Base-by-base conservation (phyloP, 768 basidiomycete genomes). In the Cystofilobasidium macerans region DNA sequence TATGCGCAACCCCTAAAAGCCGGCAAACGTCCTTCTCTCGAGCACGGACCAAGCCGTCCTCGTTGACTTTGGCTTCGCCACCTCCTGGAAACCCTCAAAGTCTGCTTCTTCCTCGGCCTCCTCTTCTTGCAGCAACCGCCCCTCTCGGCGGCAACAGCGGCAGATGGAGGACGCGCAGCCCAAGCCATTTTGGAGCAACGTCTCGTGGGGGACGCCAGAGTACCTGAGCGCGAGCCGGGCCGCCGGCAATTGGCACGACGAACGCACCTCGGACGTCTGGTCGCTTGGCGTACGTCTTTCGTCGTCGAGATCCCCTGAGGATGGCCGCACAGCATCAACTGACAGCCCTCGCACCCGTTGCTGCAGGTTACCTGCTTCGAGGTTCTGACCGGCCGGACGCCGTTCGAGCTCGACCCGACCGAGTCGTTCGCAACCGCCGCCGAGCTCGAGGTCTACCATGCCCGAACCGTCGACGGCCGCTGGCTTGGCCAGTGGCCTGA, bases 41-140 rank as follows among this genome's bases (percentile, higher is more conserved):
- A 76, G 78, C 62, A 81, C 85, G 69, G 85, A 86, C 71, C 58
- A 73, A 1, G 89, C 91, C 0, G 87, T 95, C 3, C 82, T 98
- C 4, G 87, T 95, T 42, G 95, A 98, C 76, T 99, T 95, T 72
- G 94, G 95, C 1, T 99, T 98, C 71, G 90, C 94, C 1, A 88
- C 94, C 72, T 84, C 83, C 70, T 92, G 92, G 28, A 1, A n/a
- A n/a, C n/a, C n/a, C n/a, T n/a, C n/a, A n/a, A n/a, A n/a, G n/a
- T n/a, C n/a, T n/a, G n/a, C n/a, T 2, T 38, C 40, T 26, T 12
- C 22, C 13, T 28, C 6, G 14, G 22, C 6, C 35, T 32, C 18
- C 20, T 18, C 30, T 13, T 56, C 35, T 33, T 42, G 33, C 9
- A 30, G 0, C 16, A 18, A 11, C 12, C 1, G n/a, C 18, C 28